Base-by-base conservation (phyloP, 2,329 filamentous ascomycete species). In the Paracoccidioides lutzii region DNA sequence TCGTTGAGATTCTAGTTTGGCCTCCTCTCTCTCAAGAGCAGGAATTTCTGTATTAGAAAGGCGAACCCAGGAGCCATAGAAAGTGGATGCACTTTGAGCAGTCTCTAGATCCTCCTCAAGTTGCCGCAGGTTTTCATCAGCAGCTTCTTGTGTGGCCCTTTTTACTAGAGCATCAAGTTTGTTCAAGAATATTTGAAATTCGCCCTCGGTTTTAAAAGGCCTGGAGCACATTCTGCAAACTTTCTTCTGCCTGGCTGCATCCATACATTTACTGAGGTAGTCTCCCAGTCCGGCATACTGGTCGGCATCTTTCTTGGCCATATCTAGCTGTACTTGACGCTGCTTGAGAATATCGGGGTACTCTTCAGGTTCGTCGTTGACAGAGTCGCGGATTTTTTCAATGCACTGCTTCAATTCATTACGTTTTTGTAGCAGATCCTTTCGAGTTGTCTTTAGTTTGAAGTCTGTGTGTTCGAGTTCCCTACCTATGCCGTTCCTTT, bases 391-490 rank as follows among this genome's bases (percentile, higher is more conserved):
- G 51, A 89, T 80, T 30, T 81, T 77, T 41, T 78, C 73, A 58
- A 87, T 80, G 65, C 81, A 85, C 35, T 75, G 75, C 41, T 81
- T 73, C 44, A 81, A 75, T 57, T 90, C 85, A 35, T 78, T 73
- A 12, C 79, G 75, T 61, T 84, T 84, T 65, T 81, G 81, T 61
- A 79, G 81, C 32, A 85, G 74, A 10, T 80, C 81, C n/a, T 82
- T 81, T 46, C 81, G 82, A 30, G 78, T 73, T 49, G 77, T 83
- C 48, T 82, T 84, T 38, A 94, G 73, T 63, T 82, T 83, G 68
- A 82, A 89, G 59, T 90, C 85, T 9, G 89, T 73, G 61, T 90
- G 85, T 64, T 88, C 85, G 35, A 91, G 77, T 63, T 90, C 86
- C 60, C 87, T 81, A 60, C 79, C 81, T 2, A 81, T 77, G 42